Conservation (phyloP, 495 filamentous ascomycete species). For the Pseudevernia furfuracea region DNA sequence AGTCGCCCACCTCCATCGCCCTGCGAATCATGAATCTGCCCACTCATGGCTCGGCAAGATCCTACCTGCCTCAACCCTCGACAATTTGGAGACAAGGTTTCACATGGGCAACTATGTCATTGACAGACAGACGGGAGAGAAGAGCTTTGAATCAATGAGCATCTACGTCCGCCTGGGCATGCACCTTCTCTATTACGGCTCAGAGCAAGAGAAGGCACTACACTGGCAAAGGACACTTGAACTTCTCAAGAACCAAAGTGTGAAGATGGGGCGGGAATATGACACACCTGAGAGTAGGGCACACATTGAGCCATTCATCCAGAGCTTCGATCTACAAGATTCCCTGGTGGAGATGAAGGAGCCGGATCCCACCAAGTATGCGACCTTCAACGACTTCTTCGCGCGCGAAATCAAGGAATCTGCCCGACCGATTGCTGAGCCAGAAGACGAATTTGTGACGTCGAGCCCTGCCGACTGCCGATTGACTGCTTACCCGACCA, state of each 20-base stretch:
- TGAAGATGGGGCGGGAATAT: conserved; percentile 39
- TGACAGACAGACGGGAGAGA: conserved; percentile 34
- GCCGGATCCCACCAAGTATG: conserved; percentile 31
- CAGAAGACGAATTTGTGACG: conserved; percentile 30
- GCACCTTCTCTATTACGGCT: conserved; percentile 27
- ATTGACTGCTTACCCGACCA: conserved; percentile 32
- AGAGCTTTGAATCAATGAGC: conserved; percentile 37
- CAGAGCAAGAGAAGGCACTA: conserved; percentile 29
- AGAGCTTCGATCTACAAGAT: conserved; percentile 32
- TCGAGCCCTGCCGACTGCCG: conserved; percentile 39
- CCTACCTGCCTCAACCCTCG: conserved; percentile 29
- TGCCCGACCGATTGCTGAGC: conserved; percentile 33
- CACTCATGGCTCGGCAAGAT: conserved; percentile 32
- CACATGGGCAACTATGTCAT: conserved; percentile 41
- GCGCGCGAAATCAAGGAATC: conserved; percentile 34
- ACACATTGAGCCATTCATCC: conserved; percentile 38
- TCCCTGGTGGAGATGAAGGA: conserved; percentile 31
- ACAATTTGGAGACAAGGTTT: conserved; percentile 32
- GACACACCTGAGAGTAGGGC: conserved; percentile 32
- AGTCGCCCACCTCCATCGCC: conserved; percentile 30
- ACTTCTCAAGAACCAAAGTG: conserved; percentile 32
- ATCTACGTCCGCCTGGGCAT: conserved; percentile 42
- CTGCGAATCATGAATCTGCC: conserved; percentile 28
- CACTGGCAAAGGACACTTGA: conserved; percentile 33
- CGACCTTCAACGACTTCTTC: conserved; percentile 42